A percentile compares a stretch with the other conserved stretches of the same genome.
These are phyloP conservation scores for Pseudogymnoascus sp. DNA, from an alignment of 2,329 filamentous ascomycete species.

Conservation along the genomic window DNA sequence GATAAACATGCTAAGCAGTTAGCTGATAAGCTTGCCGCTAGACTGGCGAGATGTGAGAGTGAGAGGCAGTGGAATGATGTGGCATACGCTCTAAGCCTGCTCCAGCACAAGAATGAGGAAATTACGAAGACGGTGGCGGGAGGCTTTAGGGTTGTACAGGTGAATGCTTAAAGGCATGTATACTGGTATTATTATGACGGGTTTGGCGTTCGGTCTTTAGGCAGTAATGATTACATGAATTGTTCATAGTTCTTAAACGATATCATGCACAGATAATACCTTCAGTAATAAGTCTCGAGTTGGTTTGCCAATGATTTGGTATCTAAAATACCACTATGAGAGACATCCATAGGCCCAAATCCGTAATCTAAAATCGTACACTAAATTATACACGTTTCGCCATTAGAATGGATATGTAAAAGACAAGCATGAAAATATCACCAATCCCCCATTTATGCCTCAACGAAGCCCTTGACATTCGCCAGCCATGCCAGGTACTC, in stretches of 20 bases:
- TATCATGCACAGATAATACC: not conserved
- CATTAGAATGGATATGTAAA: conserved; percentile 10
- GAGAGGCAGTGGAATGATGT: conserved; percentile 98
- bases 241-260: not conserved
- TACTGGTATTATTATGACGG: not conserved
- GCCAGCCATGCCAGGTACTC: conserved; percentile 90
- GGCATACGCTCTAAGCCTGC: conserved; percentile 76
- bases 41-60: conserved; percentile 76
- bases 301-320: not conserved
- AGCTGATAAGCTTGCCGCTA: conserved; percentile 81
- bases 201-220: not conserved
- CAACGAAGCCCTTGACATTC: conserved; percentile 78
- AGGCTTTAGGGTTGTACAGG: conserved; percentile 66
- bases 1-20: conserved; percentile 97
- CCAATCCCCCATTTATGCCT: conserved; percentile 42
- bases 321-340: not conserved
- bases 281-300: not conserved
- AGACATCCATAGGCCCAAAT: not conserved
- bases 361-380: not conserved
- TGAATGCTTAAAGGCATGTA: conserved; percentile 40
- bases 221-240: conserved; percentile 1
- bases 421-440: not conserved
- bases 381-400: conserved; percentile 9
- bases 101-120: conserved; percentile 91
- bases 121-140: conserved; percentile 69